Evolutionary conservation across 768 basidiomycete genomes (phyloP).

Genomic region (Mycena chlorophos): DNA sequence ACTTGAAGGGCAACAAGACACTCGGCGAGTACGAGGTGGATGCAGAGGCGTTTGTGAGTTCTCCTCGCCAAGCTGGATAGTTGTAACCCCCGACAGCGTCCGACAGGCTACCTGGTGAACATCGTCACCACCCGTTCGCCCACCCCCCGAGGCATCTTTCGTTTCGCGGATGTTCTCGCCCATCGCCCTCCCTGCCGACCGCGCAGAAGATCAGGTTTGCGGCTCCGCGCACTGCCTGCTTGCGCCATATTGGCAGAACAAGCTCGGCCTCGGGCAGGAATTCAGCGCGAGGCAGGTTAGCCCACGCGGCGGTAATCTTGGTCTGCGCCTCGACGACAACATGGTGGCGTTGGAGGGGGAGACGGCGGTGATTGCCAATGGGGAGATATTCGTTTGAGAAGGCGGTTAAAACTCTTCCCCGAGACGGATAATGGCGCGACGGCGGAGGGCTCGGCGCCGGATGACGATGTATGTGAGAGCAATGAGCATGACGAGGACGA

Average conservation of each 20-base stretch:
- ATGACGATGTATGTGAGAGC: conserved; percentile 7
- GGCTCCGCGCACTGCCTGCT: conserved; percentile 54
- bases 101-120: conserved; percentile 37
- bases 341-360: conserved; percentile 39
- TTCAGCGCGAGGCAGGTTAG: conserved; percentile 55
- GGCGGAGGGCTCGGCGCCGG: conserved; percentile 4
- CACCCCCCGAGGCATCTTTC: conserved; percentile 37
- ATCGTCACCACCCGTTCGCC: conserved; percentile 40
- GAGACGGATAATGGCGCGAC: conserved; percentile 8
- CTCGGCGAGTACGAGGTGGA: conserved; percentile 35
- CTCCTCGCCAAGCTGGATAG: not conserved
- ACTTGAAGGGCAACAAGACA: conserved; percentile 41
- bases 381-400: conserved; percentile 27
- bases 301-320: conserved; percentile 46
- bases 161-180: conserved; percentile 55
- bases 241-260: conserved; percentile 49
- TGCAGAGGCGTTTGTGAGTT: conserved; percentile 36
- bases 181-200: conserved; percentile 25
- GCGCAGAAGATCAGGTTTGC: conserved; percentile 50
- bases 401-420: conserved; percentile 5
- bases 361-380: conserved; percentile 34
- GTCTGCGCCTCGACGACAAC: conserved; percentile 36
- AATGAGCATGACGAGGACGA: conserved; percentile 4
- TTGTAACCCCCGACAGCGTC: conserved; percentile 27
- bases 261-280: conserved; percentile 31